Percentiles rank a stretch among this genome's conserved stretches.
These are phyloP conservation scores for Vigna unguiculata DNA, from an alignment of 306 rosid genomes.

Conservation along the genomic window DNA sequence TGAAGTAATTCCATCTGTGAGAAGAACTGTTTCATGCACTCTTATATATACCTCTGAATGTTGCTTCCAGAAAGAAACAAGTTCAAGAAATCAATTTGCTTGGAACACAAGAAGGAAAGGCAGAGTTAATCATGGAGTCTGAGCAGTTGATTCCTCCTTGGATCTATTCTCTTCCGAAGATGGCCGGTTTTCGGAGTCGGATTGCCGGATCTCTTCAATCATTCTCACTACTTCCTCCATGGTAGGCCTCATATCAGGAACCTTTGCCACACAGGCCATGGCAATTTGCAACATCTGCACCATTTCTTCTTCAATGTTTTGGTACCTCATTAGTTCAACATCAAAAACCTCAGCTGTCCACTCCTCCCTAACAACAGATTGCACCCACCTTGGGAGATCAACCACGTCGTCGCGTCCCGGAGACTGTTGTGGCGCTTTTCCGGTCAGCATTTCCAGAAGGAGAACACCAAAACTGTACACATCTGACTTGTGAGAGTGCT, in stretches of 20 bases:
- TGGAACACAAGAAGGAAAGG: slow-evolving; percentile 37
- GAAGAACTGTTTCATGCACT: slow-evolving; percentile 48
- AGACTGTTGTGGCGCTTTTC: slow-evolving; percentile 89
- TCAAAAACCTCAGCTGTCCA: slow-evolving; percentile 99
- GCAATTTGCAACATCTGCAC: slow-evolving; percentile 97
- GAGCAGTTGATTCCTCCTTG: slow-evolving; percentile 77
- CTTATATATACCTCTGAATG: slow-evolving; percentile 48
- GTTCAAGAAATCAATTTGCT: slow-evolving; percentile 40
- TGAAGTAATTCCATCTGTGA: slow-evolving; percentile 40
- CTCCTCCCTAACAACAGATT: slow-evolving; percentile 93
- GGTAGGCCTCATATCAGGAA: slow-evolving; percentile 86
- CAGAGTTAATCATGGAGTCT: slow-evolving; percentile 65
- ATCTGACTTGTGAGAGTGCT: slow-evolving; percentile 89
- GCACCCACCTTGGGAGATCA: slow-evolving; percentile 98
- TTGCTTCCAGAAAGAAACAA: slow-evolving; percentile 51
- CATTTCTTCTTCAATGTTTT: slow-evolving; percentile 95
- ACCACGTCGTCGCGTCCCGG: slow-evolving; percentile 89
- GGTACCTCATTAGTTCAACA: slow-evolving; percentile 90
- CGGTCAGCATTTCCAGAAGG: slow-evolving; percentile 91
- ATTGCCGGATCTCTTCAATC: slow-evolving; percentile 94
- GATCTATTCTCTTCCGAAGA: slow-evolving; percentile 94
- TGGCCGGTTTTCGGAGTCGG: slow-evolving; percentile 96
- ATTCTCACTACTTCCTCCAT: slow-evolving; percentile 93
- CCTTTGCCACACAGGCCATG: slow-evolving; percentile 91
- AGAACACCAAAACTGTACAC: slow-evolving; percentile 92